Base-by-base conservation (phyloP, 2,329 filamentous ascomycete genomes). In the Metarhizium album region DNA sequence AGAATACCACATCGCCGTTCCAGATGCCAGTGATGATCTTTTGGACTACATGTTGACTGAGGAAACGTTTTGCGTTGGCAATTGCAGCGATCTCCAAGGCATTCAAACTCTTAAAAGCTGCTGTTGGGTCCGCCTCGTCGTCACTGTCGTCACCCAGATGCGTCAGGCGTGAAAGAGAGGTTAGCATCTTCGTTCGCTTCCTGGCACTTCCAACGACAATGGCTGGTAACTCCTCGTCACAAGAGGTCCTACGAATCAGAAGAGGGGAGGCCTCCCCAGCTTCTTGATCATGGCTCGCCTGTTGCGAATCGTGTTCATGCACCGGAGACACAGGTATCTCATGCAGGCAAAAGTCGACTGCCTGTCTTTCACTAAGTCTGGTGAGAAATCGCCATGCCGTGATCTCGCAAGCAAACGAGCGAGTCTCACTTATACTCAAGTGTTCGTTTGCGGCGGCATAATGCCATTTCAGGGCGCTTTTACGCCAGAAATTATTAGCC, bases 1-100 rank as follows among this genome's bases (percentile, higher is more conserved):
- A 95, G 64, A 94, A 93, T 37, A 90, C 79, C 53, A 95, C 89
- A 57, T 90, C 84, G 45, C 89, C 89, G 55, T 83, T 82, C 88
- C 89, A 94, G 49, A 95, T 87, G 46, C 86, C 86, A 45, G 86
- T 84, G 54, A 95, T 80, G 57, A 94, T 86, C 60, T 85, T 86
- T 63, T 95, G 89, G 11, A 94, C 85, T 2, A 87, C 79, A 53
- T 78, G 77, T 64, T 94, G 88, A 61, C 84, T 84, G 35, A 95
- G 75, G 58, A 95, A 94, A 45, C 86, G 86, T 69, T 95, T 95
- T 29, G 87, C 87, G 52, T 87, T 78, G 13, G 84, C 84, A 20
- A 94, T 82, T 45, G 85, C 83, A 24, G 88, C 89, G 60, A 95
- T 90, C 63, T 95, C 89, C 16, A 97, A 74, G 2, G 88, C 89